Evolutionary conservation across 768 basidiomycete genomes (phyloP), one percentile per base, ranked within the genome.

Genomic region (Phaeotremella skinneri): DNA sequence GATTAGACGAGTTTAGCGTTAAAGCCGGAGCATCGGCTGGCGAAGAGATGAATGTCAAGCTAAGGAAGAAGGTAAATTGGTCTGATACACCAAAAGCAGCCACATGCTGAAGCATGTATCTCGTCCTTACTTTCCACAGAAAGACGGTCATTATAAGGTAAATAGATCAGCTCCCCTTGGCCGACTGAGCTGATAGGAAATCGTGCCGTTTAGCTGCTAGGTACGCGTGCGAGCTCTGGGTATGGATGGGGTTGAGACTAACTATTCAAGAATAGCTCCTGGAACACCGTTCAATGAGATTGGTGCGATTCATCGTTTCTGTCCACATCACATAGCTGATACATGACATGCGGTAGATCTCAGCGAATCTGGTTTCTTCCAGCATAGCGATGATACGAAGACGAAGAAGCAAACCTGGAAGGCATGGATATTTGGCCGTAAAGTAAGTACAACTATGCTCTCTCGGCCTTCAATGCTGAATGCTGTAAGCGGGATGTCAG

Each of bases 261-360:
- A 45, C 58, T 6, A 42, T 30, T 7, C 34, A 23, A n/a, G 27
- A 41, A n/a, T 49, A 69, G 75, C 75, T 45, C 75, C 75, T 5
- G 75, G 75, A 23, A 76, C 72, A 16, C 75, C 75, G 0, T 72
- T 74, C 49, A 55, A 76, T 49, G 70, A 76, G 37, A 67, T 74
- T 47, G 69, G 67, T 69, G 7, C 30, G 68, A 41, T 31, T 16
- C 23, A 47, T 30, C 31, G 20, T 29, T 11, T 16, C 1, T 32
- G n/a, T n/a, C n/a, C n/a, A n/a, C 21, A n/a, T 41, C 25, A 29
- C 37, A 7, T 21, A 9, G 41, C 39, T 50, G 27, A 51, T 27
- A 29, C 32, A 45, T 27, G 31, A 2, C n/a, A n/a, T n/a, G n/a
- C 37, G n/a, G 1, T 30, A 73, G 72, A 67, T 43, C 59, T 73